phyloP scores from a whole-genome alignment of 441 rosid species.

The Arabidopsis hybrid region DNA sequence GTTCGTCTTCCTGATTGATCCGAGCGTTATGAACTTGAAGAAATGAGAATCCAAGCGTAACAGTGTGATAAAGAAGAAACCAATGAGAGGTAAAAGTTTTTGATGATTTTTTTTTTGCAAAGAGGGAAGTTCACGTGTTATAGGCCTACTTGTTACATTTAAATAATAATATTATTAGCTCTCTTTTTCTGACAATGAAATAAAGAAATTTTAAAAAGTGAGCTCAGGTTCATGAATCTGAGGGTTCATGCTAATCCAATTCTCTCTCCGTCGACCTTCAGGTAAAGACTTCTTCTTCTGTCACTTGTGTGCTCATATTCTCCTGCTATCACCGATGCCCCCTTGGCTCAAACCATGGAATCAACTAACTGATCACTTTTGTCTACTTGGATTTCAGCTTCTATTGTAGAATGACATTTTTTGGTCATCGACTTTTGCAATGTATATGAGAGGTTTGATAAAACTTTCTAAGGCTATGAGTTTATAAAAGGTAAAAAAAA shows the following conservation, averaged over 20 bases:
- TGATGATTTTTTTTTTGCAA: background rate
- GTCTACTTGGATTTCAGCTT: too few relatives aligned
- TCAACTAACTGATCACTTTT: too few relatives aligned
- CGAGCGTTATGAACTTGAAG: background rate
- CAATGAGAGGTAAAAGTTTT: background rate
- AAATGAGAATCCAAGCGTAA: background rate
- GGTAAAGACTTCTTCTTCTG: background rate
- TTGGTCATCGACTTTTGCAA: slow-evolving; percentile 19
- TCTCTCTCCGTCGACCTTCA: background rate
- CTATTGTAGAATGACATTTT: slow-evolving; percentile 3
- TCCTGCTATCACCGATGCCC: too few relatives aligned
- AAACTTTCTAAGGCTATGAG: slow-evolving; percentile 33
- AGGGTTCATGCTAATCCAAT: background rate
- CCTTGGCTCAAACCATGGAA: too few relatives aligned
- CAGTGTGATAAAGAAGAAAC: slow-evolving; percentile 1
- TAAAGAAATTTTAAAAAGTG: background rate
- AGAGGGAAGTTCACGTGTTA: background rate
- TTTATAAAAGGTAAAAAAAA: slow-evolving; percentile 6
- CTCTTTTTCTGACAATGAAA: background rate
- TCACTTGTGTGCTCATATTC: too few relatives aligned
- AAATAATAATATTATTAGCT: background rate
- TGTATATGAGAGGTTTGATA: slow-evolving; percentile 27
- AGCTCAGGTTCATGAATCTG: slow-evolving; percentile 12
- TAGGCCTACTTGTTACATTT: slow-evolving; percentile 1
- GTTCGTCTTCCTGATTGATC: background rate